phyloP scores from a whole-genome alignment of 257 asterid genomes.

The Przewalskia tangutica region DNA sequence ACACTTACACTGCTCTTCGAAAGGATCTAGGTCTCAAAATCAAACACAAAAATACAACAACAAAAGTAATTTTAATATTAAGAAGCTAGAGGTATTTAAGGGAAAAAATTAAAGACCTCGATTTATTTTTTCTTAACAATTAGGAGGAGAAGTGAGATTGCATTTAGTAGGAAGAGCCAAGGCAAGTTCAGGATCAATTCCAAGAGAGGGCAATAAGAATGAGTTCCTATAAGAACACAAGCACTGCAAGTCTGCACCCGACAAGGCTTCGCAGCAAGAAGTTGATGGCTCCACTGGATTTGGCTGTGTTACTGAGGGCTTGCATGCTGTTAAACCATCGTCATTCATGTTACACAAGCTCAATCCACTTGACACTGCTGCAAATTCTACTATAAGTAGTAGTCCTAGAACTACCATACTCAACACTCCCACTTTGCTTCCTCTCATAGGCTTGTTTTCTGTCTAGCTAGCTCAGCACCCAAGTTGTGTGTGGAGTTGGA shows the following conservation, averaged over 20 bases:
- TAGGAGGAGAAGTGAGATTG: slow-evolving; percentile 33
- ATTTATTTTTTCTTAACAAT: slow-evolving; percentile 15
- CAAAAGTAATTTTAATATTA: neutral
- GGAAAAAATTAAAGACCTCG: neutral
- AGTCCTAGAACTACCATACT: neutral
- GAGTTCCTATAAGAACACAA: slow-evolving; percentile 57
- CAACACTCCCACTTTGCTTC: neutral
- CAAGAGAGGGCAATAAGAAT: slow-evolving; percentile 44
- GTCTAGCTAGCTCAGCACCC: neutral
- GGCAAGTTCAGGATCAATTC: slow-evolving; percentile 74
- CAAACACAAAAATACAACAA: neutral
- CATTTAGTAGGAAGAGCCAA: slow-evolving; percentile 62
- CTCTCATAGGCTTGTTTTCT: neutral
- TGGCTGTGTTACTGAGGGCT: slow-evolving; percentile 39
- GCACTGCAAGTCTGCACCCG: slow-evolving; percentile 48
- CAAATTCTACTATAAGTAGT: neutral
- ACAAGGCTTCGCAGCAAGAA: slow-evolving; percentile 46
- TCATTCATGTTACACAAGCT: slow-evolving; percentile 39
- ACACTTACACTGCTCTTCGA: neutral
- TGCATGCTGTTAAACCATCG: slow-evolving; percentile 36
- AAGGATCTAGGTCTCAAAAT: neutral
- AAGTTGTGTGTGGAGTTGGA: neutral
- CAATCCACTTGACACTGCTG: neutral
- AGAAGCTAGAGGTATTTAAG: neutral
- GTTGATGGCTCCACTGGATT: slow-evolving; percentile 33